A percentile compares a stretch with the other conserved stretches of the same genome.
Conservation (phyloP, 2,329 filamentous ascomycete species). For the Juglanconis oblonga region DNA sequence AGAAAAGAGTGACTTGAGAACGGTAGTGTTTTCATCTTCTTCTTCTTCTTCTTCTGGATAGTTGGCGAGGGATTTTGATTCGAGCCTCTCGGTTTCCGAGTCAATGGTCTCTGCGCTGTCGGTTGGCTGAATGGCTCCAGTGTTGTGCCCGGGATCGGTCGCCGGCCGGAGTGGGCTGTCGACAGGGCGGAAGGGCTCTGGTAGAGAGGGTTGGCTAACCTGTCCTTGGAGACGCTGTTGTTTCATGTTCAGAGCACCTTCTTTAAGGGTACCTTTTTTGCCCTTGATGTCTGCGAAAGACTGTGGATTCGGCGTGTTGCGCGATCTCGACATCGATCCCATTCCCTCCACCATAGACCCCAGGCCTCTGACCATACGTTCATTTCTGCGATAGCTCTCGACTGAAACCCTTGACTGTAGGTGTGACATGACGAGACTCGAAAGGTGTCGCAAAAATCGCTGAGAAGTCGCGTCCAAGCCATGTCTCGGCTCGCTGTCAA, state of each 20-base stretch:
- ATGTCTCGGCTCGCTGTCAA: not conserved
- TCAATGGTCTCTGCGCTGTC: not conserved
- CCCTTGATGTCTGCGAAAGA: not conserved
- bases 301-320: not conserved
- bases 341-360: slow-evolving; percentile 23
- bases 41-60: not conserved
- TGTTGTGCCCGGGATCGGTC: no score
- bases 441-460: slow-evolving; percentile 23
- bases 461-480: slow-evolving; percentile 16
- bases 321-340: slow-evolving; percentile 2
- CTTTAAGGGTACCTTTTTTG: not conserved
- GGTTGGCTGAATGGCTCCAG: not conserved
- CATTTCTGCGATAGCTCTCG: slow-evolving; percentile 23
- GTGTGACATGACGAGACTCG: slow-evolving; percentile 25
- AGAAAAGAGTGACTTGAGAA: slow-evolving; percentile 28
- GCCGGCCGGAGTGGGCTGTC: not conserved
- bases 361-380: slow-evolving; percentile 24
- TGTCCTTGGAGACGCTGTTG: slow-evolving; percentile 1
- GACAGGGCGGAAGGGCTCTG: not conserved
- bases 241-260: not conserved
- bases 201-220: not conserved
- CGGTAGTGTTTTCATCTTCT: not conserved
- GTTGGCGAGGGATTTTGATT: not conserved
- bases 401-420: slow-evolving; percentile 23
- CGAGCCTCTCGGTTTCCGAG: not conserved